Percentiles rank a stretch among this genome's conserved stretches.
Evolutionary conservation across 1,284 basidiomycete species (phyloP).

Genomic region (Ustilago cynodontis): DNA sequence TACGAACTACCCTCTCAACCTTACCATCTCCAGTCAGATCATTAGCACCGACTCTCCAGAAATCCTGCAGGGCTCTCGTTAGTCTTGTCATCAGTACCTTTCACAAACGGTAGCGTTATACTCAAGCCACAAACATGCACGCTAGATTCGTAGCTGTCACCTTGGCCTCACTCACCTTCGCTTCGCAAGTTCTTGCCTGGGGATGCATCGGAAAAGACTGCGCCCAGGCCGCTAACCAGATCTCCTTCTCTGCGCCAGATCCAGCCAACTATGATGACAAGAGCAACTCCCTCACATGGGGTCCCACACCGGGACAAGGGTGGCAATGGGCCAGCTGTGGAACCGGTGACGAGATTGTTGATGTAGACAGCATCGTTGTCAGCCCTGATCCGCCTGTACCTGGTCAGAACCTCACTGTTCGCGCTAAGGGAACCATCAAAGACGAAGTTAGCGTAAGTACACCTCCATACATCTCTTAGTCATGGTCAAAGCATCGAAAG

Average conservation of each 20-base stretch:
- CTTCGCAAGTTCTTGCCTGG: constrained; percentile 42
- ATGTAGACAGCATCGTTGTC: constrained; percentile 59
- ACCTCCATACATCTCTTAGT: background rate
- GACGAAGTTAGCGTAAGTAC: constrained; percentile 58
- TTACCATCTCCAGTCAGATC: background rate
- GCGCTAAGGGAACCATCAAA: constrained; percentile 57
- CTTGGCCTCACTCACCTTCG: constrained; percentile 36
- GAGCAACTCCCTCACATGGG: constrained; percentile 2
- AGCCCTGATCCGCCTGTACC: constrained; percentile 65
- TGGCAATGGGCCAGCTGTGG: constrained; percentile 67
- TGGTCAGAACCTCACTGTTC: constrained; percentile 66
- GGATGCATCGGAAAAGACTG: constrained; percentile 51
- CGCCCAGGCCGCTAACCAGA: constrained; percentile 37
- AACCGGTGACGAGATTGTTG: constrained; percentile 48
- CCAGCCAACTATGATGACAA: constrained; percentile 7
- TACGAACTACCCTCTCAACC: background rate
- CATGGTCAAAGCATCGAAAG: background rate
- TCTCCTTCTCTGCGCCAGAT: constrained; percentile 42
- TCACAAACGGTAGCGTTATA: background rate
- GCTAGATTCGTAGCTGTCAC: constrained; percentile 30
- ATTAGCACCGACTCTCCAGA: background rate
- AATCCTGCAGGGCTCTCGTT: background rate
- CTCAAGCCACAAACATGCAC: constrained; percentile 16
- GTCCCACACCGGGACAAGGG: constrained; percentile 31
- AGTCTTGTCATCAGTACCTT: background rate